phyloP scores from a whole-genome alignment of 352 stramenopile genomes.

The Globisporangium uncinulatum region DNA sequence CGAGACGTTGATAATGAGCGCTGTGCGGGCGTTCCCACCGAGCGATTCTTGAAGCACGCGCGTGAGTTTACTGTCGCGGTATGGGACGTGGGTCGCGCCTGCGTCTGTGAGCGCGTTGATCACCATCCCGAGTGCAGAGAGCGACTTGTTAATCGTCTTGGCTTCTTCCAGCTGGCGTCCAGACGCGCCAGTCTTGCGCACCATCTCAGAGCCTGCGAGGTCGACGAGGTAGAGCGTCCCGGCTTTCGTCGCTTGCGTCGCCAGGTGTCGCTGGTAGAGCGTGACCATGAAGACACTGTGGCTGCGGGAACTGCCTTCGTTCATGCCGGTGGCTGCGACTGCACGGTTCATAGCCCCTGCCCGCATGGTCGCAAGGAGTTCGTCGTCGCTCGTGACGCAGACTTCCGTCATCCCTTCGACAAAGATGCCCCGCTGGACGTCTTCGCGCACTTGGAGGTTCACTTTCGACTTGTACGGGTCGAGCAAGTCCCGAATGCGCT shows the following conservation, averaged over 20 bases:
- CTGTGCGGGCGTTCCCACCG: slow-evolving; percentile 91
- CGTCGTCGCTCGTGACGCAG: slow-evolving; percentile 89
- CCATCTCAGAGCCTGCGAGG: slow-evolving; percentile 92
- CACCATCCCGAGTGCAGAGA: slow-evolving; percentile 91
- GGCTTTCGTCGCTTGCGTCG: slow-evolving; percentile 82
- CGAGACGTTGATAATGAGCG: slow-evolving; percentile 91
- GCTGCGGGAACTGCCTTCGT: slow-evolving; percentile 87
- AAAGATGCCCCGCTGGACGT: slow-evolving; percentile 88
- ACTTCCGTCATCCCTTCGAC: slow-evolving; percentile 92
- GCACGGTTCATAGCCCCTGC: slow-evolving; percentile 77
- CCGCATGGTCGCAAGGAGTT: slow-evolving; percentile 84
- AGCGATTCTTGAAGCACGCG: slow-evolving; percentile 92
- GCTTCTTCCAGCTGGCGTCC: slow-evolving; percentile 92
- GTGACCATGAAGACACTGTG: slow-evolving; percentile 93
- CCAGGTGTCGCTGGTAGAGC: slow-evolving; percentile 81
- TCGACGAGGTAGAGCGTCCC: slow-evolving; percentile 93
- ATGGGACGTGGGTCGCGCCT: slow-evolving; percentile 77
- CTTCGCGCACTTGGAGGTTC: slow-evolving; percentile 89
- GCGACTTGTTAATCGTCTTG: slow-evolving; percentile 96
- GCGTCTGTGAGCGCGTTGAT: slow-evolving; percentile 92
- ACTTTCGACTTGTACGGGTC: slow-evolving; percentile 89
- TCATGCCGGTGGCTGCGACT: slow-evolving; percentile 91
- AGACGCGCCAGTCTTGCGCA: slow-evolving; percentile 89
- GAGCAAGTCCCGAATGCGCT: slow-evolving; percentile 91
- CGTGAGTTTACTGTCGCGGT: slow-evolving; percentile 90